A percentile compares a stretch with the other conserved stretches of the same genome.
These are phyloP conservation scores for Apiosordaria backusii DNA, from an alignment of 495 filamentous ascomycete genomes.

Conservation along the genomic window DNA sequence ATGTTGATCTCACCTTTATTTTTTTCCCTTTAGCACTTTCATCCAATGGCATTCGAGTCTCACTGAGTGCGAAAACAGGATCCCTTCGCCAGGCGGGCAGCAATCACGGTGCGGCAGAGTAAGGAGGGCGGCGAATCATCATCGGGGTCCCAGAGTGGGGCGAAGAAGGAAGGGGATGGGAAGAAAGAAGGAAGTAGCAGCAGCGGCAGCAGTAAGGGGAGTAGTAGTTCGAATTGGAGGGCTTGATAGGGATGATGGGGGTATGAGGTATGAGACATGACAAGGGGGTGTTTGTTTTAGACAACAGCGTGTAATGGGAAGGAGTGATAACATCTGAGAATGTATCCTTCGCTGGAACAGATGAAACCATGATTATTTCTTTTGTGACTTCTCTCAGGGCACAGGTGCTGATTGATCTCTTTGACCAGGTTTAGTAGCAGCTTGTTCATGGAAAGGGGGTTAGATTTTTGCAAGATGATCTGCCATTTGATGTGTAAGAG, in stretches of 20 bases:
- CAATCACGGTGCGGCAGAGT: conserved; percentile 40
- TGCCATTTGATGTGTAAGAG: not conserved
- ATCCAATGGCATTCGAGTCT: conserved; percentile 9
- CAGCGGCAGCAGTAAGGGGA: conserved; percentile 5
- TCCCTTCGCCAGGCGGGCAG: conserved; percentile 41
- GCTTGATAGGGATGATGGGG: not conserved
- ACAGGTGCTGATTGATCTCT: not conserved
- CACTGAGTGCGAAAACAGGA: conserved; percentile 32
- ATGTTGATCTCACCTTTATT: conserved; percentile 1
- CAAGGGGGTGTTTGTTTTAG: too few species aligned
- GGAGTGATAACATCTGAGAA: too few species aligned
- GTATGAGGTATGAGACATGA: conserved; percentile 6
- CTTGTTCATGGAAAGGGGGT: not conserved
- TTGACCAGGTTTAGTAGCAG: too few species aligned
- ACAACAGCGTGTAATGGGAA: too few species aligned
- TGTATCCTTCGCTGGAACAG: too few species aligned
- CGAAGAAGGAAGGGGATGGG: not conserved
- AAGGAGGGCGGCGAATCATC: conserved; percentile 19
- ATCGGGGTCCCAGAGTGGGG: conserved; percentile 2
- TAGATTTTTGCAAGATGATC: not conserved
- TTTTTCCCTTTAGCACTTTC: not conserved
- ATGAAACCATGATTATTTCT: too few species aligned
- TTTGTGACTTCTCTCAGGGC: too few species aligned
- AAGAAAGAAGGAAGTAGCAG: conserved; percentile 11
- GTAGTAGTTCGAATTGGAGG: conserved; percentile 6